These are phyloP conservation scores for Kwoniella mangroviensis DNA, from an alignment of 768 basidiomycete genomes.

Conservation along the genomic window DNA sequence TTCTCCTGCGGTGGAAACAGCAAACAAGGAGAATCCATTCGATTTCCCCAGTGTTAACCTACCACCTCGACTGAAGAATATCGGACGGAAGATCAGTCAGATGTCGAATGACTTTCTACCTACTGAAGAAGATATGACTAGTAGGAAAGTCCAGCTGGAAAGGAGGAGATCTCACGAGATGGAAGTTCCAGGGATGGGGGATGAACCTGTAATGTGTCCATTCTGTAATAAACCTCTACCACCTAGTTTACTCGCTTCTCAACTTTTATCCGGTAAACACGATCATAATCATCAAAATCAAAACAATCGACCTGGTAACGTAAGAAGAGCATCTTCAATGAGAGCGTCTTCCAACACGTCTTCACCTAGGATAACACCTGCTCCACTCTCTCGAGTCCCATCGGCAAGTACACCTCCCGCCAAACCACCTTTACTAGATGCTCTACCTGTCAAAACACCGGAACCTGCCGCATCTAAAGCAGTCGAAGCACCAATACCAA, in stretches of 20 bases:
- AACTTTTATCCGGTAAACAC: conserved; percentile 16
- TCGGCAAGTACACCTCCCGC: conserved; percentile 5
- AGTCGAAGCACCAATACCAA: conserved; percentile 4
- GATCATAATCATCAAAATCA: conserved; percentile 11
- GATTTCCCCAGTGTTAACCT: conserved; percentile 25
- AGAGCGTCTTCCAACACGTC: conserved; percentile 8
- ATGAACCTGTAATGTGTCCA: conserved; percentile 52
- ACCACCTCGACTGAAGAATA: conserved; percentile 41
- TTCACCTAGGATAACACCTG: conserved; percentile 6
- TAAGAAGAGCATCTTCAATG: conserved; percentile 13
- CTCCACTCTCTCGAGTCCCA: conserved; percentile 15
- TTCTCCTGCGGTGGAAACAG: conserved; percentile 8
- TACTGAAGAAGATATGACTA: conserved; percentile 13
- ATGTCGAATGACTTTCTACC: conserved; percentile 40
- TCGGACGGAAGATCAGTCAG: conserved; percentile 41
- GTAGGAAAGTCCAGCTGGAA: not conserved
- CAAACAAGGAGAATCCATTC: conserved; percentile 17
- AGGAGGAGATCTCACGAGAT: conserved; percentile 4
- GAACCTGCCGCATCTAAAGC: conserved; percentile 2
- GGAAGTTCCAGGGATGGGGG: conserved; percentile 50
- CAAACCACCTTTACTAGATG: conserved; percentile 16
- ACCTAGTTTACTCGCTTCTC: conserved; percentile 37
- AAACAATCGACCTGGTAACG: not conserved
- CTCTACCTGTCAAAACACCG: conserved; percentile 24
- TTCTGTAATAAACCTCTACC: conserved; percentile 52